Evolutionary conservation across 1,284 basidiomycete genomes (phyloP), one percentile per base, ranked within the genome.

Genomic region (Rugosomyces carneus): DNA sequence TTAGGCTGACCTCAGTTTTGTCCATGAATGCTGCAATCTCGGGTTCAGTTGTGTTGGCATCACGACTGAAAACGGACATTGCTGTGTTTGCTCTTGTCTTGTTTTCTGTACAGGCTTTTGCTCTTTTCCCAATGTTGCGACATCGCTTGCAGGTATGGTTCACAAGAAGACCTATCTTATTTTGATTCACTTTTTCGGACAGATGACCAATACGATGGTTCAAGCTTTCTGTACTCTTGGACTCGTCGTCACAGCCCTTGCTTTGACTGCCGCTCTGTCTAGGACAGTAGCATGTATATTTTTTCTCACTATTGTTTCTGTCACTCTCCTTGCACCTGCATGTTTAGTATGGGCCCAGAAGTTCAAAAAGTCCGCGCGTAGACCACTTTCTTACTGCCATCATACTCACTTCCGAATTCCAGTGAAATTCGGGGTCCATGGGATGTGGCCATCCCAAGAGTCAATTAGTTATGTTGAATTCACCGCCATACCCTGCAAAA

Each of bases 21-120:
- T 94, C 93, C 24, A 87, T 95, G 71, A 98, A 97, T 54, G 94
- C 94, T 18, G 93, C 92, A 24, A 84, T 98, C 47, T 94, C 89
- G 27, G 91, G 92, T 4, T 92, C 89, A 11, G 90, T 97, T 36
- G 94, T 99, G 27, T 75, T 99, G 44, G 93, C 93, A 21, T 97
- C 93, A 20, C 83, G 96, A 47, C 72, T 99, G 26, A 69, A 79
- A 19, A 82, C 86, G 50, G 89, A 94, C 60, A 65, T 85, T 31
- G 82, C 91, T 34, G 94, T 97, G 15, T 99, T 98, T 62, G 85
- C 90, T 19, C 75, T 99, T 39, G 80, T 94, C 57, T 71, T 96
- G 40, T 88, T 94, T 62, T 83, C 93, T 29, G 81, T 94, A 39
- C 80, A 89, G 55, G 68, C 84, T 18, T 95, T 96, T 66, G 87